A percentile compares a stretch with the other conserved stretches of the same genome.
phyloP scores from a whole-genome alignment of 305 asterid genomes.

The Fraxinus baroniana region DNA sequence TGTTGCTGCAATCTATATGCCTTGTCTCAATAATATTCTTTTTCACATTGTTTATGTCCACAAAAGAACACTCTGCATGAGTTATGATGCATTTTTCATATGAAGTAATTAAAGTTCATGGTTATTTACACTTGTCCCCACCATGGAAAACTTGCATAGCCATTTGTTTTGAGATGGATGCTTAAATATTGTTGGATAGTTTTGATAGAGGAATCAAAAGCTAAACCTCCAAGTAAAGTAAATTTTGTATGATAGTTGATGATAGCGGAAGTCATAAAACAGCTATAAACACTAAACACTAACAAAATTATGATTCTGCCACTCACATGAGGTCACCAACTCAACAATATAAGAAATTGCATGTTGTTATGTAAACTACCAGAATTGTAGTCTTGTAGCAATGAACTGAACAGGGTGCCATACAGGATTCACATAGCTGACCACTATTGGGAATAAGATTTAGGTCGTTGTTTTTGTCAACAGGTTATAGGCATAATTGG shows the following conservation, averaged over 20 bases:
- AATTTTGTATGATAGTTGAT: neutral
- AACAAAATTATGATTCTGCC: neutral
- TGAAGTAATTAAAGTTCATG: neutral
- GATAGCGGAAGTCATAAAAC: neutral
- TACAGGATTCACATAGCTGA: neutral
- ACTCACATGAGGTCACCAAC: neutral
- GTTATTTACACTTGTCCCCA: neutral
- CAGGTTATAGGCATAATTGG: neutral
- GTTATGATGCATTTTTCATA: neutral
- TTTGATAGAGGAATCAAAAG: neutral
- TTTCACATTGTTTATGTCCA: neutral
- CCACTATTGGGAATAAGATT: neutral
- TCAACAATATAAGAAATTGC: neutral
- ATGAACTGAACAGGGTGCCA: neutral
- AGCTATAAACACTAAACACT: neutral
- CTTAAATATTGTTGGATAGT: neutral
- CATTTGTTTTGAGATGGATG: neutral
- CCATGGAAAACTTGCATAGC: neutral
- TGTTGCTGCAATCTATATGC: neutral
- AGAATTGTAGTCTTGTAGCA: neutral
- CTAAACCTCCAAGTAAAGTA: neutral
- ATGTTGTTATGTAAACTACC: neutral
- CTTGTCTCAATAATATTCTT: neutral
- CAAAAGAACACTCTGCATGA: neutral
- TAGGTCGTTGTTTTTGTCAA: neutral